Percentiles rank a stretch among this genome's conserved stretches.
These are phyloP conservation scores for Yarrowia galli DNA, from an alignment of 1,139 yeast species.

Conservation along the genomic window DNA sequence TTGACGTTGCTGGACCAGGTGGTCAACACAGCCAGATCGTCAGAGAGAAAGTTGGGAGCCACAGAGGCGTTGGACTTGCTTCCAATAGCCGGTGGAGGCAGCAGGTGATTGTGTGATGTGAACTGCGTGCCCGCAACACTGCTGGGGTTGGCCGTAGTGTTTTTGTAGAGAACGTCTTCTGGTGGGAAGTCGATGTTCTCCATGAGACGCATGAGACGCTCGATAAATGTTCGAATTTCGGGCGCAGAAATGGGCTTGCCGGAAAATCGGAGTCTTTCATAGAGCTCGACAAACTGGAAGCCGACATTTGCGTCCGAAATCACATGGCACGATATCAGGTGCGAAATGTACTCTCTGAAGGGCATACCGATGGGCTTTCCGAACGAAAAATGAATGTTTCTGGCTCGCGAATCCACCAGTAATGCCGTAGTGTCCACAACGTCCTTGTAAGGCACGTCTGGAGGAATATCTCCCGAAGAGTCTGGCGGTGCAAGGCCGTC, in stretches of 20 bases:
- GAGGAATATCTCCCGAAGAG: slow-evolving; percentile 56
- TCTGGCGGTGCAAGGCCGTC: slow-evolving; percentile 63
- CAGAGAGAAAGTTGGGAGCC: slow-evolving; percentile 27
- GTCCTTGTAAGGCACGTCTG: slow-evolving; percentile 69
- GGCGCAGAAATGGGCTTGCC: slow-evolving; percentile 65
- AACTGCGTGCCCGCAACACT: slow-evolving; percentile 23
- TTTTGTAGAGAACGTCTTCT: slow-evolving; percentile 25
- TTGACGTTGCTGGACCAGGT: slow-evolving; percentile 34
- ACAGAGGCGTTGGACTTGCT: slow-evolving; percentile 28
- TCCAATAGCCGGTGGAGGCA: slow-evolving; percentile 21
- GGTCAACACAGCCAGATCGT: slow-evolving; percentile 15
- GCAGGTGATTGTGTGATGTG: slow-evolving; percentile 10
- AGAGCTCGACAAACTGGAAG: slow-evolving; percentile 59
- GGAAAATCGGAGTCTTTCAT: slow-evolving; percentile 75
- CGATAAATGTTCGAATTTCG: slow-evolving; percentile 69
- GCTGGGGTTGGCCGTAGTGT: slow-evolving; percentile 24
- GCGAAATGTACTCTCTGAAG: slow-evolving; percentile 55
- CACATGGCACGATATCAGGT: slow-evolving; percentile 39
- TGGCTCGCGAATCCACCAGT: slow-evolving; percentile 55
- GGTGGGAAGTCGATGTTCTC: slow-evolving; percentile 37
- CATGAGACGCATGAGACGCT: slow-evolving; percentile 49
- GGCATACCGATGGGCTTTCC: slow-evolving; percentile 54
- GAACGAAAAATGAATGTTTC: slow-evolving; percentile 56
- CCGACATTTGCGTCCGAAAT: slow-evolving; percentile 45
- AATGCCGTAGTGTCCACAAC: slow-evolving; percentile 54